phyloP scores from a whole-genome alignment of 2,329 filamentous ascomycete genomes.

The Botrytis paeoniae region DNA sequence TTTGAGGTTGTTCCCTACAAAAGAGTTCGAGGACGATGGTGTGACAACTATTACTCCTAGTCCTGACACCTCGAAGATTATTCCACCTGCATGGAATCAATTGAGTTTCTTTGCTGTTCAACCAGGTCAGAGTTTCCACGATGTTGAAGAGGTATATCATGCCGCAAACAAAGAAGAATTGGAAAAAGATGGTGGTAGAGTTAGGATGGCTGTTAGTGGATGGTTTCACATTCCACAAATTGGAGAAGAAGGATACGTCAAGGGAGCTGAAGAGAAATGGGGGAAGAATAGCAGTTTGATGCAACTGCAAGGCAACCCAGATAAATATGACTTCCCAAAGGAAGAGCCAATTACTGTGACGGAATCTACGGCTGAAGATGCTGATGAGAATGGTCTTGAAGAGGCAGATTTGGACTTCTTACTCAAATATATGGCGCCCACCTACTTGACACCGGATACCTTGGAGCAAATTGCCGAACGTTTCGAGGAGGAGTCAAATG shows the following conservation, averaged over 20 bases:
- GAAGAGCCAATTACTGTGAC: conserved; percentile 52
- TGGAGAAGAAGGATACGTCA: conserved; percentile 87
- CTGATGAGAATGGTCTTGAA: conserved; percentile 59
- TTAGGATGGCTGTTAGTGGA: conserved; percentile 96
- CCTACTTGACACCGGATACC: conserved; percentile 88
- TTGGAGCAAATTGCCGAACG: conserved; percentile 76
- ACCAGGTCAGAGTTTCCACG: conserved; percentile 97
- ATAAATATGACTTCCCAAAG: conserved; percentile 81
- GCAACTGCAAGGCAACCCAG: conserved; percentile 87
- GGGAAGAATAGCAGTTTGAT: conserved; percentile 87
- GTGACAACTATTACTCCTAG: conserved; percentile 75
- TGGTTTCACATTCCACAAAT: conserved; percentile 98
- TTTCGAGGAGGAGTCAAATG: conserved; percentile 79
- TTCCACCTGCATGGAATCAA: conserved; percentile 96
- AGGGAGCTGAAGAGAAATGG: conserved; percentile 83
- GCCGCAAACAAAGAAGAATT: conserved; percentile 57
- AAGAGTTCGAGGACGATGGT: conserved; percentile 62
- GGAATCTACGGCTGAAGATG: conserved; percentile 21
- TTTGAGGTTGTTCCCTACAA: conserved; percentile 77
- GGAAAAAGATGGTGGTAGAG: conserved; percentile 67
- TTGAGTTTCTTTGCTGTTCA: conserved; percentile 97
- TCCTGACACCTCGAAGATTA: conserved; percentile 74
- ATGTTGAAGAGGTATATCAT: conserved; percentile 96
- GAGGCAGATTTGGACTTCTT: conserved; percentile 85
- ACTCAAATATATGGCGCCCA: conserved; percentile 83